Conservation (phyloP, 176 grass and related monocot species). For the Eleusine indica region DNA sequence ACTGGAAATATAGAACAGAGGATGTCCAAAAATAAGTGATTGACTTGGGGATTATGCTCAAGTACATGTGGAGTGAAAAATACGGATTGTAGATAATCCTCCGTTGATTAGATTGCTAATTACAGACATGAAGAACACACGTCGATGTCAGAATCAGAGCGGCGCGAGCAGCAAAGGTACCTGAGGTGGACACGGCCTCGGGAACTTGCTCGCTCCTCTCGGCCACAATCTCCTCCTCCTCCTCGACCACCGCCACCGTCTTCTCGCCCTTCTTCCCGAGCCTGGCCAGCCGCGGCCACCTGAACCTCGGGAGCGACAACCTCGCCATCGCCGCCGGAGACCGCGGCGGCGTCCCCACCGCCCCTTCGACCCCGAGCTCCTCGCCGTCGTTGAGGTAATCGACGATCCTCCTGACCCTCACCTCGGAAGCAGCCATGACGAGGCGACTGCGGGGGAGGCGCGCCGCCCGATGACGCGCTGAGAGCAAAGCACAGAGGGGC, state of each 20-base stretch:
- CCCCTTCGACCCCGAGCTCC: conserved; percentile 33
- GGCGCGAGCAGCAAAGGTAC: background rate
- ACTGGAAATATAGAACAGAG: background rate
- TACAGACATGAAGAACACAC: background rate
- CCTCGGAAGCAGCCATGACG: conserved; percentile 13
- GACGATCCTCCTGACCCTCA: conserved; percentile 39
- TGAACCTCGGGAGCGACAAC: conserved; percentile 37
- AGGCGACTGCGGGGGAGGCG: background rate
- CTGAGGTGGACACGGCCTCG: conserved; percentile 14
- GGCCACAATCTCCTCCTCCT: background rate
- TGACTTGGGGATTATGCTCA: background rate
- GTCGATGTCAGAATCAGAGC: background rate
- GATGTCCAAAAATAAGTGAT: background rate
- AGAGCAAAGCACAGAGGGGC: background rate
- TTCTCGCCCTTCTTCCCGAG: conserved; percentile 22
- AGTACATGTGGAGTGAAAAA: background rate
- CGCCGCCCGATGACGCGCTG: conserved; percentile 17
- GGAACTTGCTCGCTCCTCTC: background rate
- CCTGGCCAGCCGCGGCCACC: conserved; percentile 39
- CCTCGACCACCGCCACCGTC: background rate
- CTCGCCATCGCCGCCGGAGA: background rate
- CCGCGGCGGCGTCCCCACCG: background rate
- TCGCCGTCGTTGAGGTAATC: conserved; percentile 71
- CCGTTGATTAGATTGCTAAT: background rate
- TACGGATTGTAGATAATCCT: background rate